Percentiles rank a stretch among this genome's conserved stretches.
Evolutionary conservation across 2,329 filamentous ascomycete genomes (phyloP).

Genomic region (Spiromastix sp.): DNA sequence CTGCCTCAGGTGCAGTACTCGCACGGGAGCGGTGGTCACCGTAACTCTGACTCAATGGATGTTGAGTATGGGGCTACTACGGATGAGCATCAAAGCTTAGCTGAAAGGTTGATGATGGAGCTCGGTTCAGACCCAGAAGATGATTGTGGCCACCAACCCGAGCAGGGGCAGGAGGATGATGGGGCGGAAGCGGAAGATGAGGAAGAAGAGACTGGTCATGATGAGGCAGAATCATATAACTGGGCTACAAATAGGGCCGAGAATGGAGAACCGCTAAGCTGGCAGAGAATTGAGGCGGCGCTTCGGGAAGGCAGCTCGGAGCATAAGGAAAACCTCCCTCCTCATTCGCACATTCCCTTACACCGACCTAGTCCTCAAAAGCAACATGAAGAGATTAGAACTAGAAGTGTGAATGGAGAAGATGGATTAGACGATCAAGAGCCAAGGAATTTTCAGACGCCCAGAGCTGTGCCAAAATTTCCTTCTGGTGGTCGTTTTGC

Average conservation of each 20-base stretch:
- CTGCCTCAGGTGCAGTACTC: not conserved
- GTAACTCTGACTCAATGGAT: no score
- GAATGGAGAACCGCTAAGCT: constrained; percentile 23
- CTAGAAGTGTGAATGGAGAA: not conserved
- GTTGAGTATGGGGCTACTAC: constrained; percentile 11
- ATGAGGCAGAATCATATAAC: constrained; percentile 14
- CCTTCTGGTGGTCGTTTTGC: constrained; percentile 6
- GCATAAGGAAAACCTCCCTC: not conserved
- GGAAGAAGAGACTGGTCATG: constrained; percentile 14
- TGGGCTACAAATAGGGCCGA: constrained; percentile 10
- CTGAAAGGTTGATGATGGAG: constrained; percentile 25
- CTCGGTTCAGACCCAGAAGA: constrained; percentile 28
- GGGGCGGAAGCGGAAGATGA: constrained; percentile 14
- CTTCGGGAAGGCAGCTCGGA: constrained; percentile 9
- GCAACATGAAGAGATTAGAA: not conserved
- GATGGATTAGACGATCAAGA: not conserved
- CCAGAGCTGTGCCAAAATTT: constrained; percentile 4
- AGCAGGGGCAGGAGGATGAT: constrained; percentile 21
- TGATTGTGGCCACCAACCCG: constrained; percentile 17
- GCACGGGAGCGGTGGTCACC: constrained; percentile 4
- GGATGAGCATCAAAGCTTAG: constrained; percentile 14
- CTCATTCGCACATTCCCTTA: not conserved
- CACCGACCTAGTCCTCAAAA: not conserved
- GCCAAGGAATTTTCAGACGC: not conserved
- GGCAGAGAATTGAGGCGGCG: constrained; percentile 29